Conservation (phyloP, 1,139 yeast genomes). For the Geotrichum macrosporum region DNA sequence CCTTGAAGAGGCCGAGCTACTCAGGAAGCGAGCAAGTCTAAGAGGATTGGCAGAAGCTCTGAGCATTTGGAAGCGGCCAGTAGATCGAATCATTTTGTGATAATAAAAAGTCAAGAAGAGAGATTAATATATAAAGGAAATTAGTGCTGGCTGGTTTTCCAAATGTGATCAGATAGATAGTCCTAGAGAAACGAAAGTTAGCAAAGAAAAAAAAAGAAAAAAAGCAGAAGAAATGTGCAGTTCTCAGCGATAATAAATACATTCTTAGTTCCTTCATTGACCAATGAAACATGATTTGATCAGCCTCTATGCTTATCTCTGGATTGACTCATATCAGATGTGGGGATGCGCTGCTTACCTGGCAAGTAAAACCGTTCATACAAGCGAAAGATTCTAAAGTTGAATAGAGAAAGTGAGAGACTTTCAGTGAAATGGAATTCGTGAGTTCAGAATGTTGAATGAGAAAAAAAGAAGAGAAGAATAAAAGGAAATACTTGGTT, state of each 20-base stretch:
- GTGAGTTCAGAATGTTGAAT: no score
- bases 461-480: background rate
- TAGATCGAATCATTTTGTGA: conserved; percentile 12
- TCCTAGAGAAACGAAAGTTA: conserved; percentile 3
- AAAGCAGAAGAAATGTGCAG: background rate
- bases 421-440: background rate
- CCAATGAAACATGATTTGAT: background rate
- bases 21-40: conserved; percentile 15
- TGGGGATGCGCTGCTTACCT: background rate
- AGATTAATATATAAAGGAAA: background rate
- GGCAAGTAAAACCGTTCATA: conserved; percentile 18
- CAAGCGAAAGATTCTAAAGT: background rate
- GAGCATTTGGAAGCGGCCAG: conserved; percentile 14
- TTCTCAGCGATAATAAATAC: background rate
- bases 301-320: background rate
- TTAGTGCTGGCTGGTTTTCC: conserved; percentile 19
- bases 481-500: background rate
- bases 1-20: conserved; percentile 32
- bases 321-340: background rate
- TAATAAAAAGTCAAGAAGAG: background rate
- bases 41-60: conserved; percentile 12
- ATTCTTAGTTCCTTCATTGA: no score
- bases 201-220: conserved; percentile 1
- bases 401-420: background rate
- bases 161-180: conserved; percentile 20